Base-by-base conservation (phyloP, 768 basidiomycete species). In the Krasilnikovozyma curviuscula region DNA sequence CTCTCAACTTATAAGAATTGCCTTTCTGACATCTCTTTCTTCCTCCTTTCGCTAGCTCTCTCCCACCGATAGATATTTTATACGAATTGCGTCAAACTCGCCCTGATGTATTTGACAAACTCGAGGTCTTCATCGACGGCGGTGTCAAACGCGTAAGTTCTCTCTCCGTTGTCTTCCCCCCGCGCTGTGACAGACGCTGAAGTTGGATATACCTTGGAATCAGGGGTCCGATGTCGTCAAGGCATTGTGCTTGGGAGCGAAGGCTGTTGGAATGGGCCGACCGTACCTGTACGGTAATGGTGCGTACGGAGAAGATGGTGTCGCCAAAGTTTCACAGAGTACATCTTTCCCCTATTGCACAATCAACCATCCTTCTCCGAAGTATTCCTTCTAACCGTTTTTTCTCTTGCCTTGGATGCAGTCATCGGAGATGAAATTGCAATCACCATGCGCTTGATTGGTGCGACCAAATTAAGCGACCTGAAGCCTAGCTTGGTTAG, bases 241-340 rank as follows among this genome's bases (percentile, higher is more conserved):
- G 42, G 86, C 86, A 0, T 66, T 91, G 7, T 88, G 83, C 59
- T 69, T 93, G 4, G 65, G 65, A 5, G 66, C 65, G 3, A 63
- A 62, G 35, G 66, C 62, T 5, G 65, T 65, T 3, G 65, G 65
- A 0, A 45, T 66, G 35, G 65, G 66, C 13, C 34, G 66, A 40
- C 63, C 66, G 33, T 66, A 67, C 57, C 55, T 68, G 55, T 67
- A 66, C 50, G 59, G 59, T 1, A 54, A 55, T 5, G 52, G 65
- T 38, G 62, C 61, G 12, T 66, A 67, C 55, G 67, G 66, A 1
- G 54, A 66, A 39, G 59, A 59, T 14, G 67, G 67, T 13, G 65
- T 65, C 0, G 47, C 51, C 7, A 63, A 60, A 43, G 61, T 58
- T 48, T 59, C 62, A 13, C 56, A 59, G 16, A 52, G 50, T 51